These are phyloP conservation scores for Crataegus laevigata DNA, from an alignment of 306 rosid species.

Conservation along the genomic window DNA sequence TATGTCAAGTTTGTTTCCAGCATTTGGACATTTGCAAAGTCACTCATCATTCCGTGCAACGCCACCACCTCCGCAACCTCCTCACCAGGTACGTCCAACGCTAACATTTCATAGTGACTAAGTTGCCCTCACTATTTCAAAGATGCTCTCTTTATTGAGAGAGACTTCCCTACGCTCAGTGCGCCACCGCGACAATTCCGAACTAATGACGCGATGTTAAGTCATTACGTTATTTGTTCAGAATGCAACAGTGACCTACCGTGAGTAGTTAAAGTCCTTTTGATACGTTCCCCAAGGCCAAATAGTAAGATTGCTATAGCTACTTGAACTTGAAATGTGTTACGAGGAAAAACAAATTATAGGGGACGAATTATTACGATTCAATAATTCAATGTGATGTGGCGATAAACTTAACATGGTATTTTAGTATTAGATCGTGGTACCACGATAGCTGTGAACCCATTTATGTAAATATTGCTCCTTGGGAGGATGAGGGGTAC, in stretches of 20 bases:
- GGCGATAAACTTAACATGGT: too few species aligned
- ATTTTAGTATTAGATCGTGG: too few species aligned
- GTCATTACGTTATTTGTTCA: neutral
- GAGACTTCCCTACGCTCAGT: neutral
- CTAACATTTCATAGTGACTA: neutral
- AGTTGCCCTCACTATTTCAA: neutral
- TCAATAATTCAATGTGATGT: too few species aligned
- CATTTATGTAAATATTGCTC: neutral
- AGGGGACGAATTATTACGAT: too few species aligned
- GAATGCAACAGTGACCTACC: neutral
- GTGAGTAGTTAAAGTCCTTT: neutral
- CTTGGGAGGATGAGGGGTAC: neutral
- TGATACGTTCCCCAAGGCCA: neutral
- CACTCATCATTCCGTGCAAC: slow-evolving; percentile 62
- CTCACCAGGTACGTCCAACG: slow-evolving; percentile 49
- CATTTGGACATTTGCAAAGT: slow-evolving; percentile 61
- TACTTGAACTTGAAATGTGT: neutral
- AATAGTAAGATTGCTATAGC: neutral
- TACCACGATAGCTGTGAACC: too few species aligned
- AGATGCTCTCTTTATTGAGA: neutral
- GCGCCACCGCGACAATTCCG: neutral
- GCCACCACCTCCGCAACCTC: slow-evolving; percentile 59
- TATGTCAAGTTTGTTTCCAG: slow-evolving; percentile 53
- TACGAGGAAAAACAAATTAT: neutral
- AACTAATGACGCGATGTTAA: neutral